Conservation (phyloP, 176 grass and related monocot species). For the Luzula sylvatica region DNA sequence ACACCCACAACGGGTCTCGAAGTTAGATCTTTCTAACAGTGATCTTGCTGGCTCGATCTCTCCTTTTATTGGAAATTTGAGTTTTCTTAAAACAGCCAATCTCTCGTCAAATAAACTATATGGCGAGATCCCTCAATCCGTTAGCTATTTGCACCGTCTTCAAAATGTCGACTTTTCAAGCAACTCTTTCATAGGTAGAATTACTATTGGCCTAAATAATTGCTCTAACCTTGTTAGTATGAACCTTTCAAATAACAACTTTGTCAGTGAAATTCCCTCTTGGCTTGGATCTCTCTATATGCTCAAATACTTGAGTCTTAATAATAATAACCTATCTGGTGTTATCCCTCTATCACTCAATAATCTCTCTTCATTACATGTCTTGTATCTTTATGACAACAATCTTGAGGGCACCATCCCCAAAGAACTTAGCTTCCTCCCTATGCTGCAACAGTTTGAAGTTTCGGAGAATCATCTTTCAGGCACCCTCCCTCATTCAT, state of each 20-base stretch:
- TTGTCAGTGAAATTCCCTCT: background rate
- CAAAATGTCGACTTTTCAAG: background rate
- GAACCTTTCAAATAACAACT: background rate
- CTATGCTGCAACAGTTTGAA: background rate
- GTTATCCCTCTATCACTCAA: background rate
- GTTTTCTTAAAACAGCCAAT: background rate
- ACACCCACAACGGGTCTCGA: background rate
- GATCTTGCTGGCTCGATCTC: background rate
- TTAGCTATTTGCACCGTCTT: background rate
- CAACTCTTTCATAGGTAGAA: background rate
- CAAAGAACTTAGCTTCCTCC: no score
- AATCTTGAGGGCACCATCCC: no score
- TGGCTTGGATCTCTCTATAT: background rate
- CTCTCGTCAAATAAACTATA: background rate
- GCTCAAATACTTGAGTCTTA: background rate
- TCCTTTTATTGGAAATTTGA: background rate
- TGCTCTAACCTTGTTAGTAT: background rate
- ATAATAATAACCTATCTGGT: background rate
- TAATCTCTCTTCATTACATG: background rate
- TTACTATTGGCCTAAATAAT: background rate
- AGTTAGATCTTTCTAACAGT: background rate
- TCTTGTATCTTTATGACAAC: no score
- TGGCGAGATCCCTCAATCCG: background rate
- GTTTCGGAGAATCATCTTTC: slow-evolving; percentile 13
- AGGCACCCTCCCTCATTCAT: slow-evolving; percentile 15